Evolutionary conservation across 192 early-diverging fungal genomes (phyloP).

Genomic region (Gryganskiella cystojenkinii): DNA sequence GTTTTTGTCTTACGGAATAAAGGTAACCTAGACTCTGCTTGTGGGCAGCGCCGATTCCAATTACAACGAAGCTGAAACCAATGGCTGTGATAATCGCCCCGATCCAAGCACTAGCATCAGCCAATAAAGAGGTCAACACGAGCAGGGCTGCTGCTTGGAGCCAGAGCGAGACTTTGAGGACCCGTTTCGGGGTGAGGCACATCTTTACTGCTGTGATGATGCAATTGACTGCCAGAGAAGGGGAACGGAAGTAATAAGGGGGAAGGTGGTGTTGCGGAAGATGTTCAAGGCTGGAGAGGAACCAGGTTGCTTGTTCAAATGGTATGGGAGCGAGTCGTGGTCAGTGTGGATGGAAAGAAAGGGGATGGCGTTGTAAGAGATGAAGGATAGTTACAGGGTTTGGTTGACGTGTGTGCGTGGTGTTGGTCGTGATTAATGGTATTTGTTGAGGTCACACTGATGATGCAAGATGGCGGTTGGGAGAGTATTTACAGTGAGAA

Average conservation of each 20-base stretch:
- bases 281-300: too few relatives aligned
- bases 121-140: slow-evolving; percentile 24
- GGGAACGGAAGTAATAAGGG: neutral
- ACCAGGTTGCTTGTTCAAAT: too few relatives aligned
- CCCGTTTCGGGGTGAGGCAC: slow-evolving; percentile 8
- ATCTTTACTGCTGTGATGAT: too few relatives aligned
- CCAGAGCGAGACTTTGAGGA: slow-evolving; percentile 46
- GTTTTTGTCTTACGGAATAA: slow-evolving; percentile 32
- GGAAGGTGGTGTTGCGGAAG: neutral
- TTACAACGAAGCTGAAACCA: slow-evolving; percentile 26
- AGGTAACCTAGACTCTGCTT: slow-evolving; percentile 40
- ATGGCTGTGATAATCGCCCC: slow-evolving; percentile 21
- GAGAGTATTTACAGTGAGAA: too few relatives aligned
- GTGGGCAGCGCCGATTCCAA: slow-evolving; percentile 41
- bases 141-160: slow-evolving; percentile 28
- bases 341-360: neutral
- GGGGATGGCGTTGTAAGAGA: too few relatives aligned
- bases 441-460: neutral
- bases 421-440: neutral
- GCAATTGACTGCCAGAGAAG: too few relatives aligned
- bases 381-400: too few relatives aligned
- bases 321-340: too few relatives aligned
- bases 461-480: too few relatives aligned
- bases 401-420: too few relatives aligned
- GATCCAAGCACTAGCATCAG: slow-evolving; percentile 36